Evolutionary conservation across 176 grass and related monocot species (phyloP), one percentile per base, ranked within the genome.

Genomic region (Leersia perrieri): DNA sequence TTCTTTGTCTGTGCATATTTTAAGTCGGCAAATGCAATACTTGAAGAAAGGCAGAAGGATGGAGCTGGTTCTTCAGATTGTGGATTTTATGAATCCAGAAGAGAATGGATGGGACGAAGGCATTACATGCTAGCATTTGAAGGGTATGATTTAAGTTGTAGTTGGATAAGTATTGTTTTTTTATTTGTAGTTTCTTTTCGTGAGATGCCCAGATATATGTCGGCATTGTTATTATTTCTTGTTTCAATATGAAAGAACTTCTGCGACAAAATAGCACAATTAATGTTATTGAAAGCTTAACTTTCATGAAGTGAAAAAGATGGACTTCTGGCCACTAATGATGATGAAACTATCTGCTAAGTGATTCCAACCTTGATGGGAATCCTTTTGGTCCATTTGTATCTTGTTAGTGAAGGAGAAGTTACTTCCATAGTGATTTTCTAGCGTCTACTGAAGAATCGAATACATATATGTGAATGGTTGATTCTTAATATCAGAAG

Each of bases 71-170:
- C 78, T 74, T 84, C 67, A 71, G 89, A 47, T 80, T 86, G 89
- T 76, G 95, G 95, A 77, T 98, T 98, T 74, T 98, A 98, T 7
- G 95, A 98, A 79, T 98, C 92, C 62, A 91, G 66, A 82, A 92
- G 93, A 81, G 95, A 98, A 83, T 98, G 95, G 92, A 86, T 92
- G 95, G 95, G 95, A 6, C 90, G 85, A 82, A 87, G 90, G n/a
- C 95, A 98, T 67, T 92, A 87, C 62, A 85, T 94, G 41, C 83
- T 98, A 72, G 92, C 95, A 69, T 87, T 90, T 79, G 92, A 98
- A 85, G 84, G 91, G 94, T 97, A 94, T 66, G 79, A 4, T 65
- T 55, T 55, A 22, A 9, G 20, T n/a, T 57, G 30, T 80, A 20
- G 51, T 45, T 72, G 30, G 47, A 75, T 69, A 72, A 88, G 34